Base-by-base conservation (phyloP, 2,329 filamentous ascomycete genomes). In the Beauveria caledonica region DNA sequence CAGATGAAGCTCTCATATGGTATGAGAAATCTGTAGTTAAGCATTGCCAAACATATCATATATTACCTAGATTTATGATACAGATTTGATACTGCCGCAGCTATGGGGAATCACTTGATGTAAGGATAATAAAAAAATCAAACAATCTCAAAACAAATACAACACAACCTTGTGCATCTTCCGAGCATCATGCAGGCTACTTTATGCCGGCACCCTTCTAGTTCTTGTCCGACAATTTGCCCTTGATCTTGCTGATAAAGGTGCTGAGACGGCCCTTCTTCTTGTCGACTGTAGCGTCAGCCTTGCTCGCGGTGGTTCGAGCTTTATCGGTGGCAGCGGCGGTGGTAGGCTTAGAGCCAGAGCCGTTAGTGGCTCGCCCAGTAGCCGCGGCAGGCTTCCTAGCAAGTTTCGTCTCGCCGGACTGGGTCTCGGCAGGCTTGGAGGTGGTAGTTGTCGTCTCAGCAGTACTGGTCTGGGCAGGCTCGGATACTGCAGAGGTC, bases 251-350 rank as follows among this genome's bases (percentile, higher is more conserved):
- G 73, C 73, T 76, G 69, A 89, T 83, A 67, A 88, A 81, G 58
- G 79, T 74, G 72, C 85, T 88, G 62, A 86, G 67, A 58, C 86
- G 79, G 72, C 83, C 78, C 77, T 85, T 86, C 79, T 83, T 85
- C 58, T 60, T 53, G 23, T 52, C 40, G 11, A 52, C 10, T 6
- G 44, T 53, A 33, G 59, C 44, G 36, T 52, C 48, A 21, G 48
- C 45, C 44, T 50, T 50, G 11, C 46, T 36, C 1, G 55, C 23
- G 5, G 55, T 50, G 40, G 56, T 33, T 39, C 50, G 51, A 17
- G 48, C 36, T 25, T 58, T 58, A 21, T 50, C 55, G 10, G 55
- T 13, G 11, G 55, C 25, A 42, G 55, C 58, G 13, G 62, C 53
- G 61, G 66, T 60, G 25, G 66, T 42, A 23, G 61, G 49, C 63